Base-by-base conservation (phyloP, 163 green algal genomes). In the Coccomyxa subellipsoidea region DNA sequence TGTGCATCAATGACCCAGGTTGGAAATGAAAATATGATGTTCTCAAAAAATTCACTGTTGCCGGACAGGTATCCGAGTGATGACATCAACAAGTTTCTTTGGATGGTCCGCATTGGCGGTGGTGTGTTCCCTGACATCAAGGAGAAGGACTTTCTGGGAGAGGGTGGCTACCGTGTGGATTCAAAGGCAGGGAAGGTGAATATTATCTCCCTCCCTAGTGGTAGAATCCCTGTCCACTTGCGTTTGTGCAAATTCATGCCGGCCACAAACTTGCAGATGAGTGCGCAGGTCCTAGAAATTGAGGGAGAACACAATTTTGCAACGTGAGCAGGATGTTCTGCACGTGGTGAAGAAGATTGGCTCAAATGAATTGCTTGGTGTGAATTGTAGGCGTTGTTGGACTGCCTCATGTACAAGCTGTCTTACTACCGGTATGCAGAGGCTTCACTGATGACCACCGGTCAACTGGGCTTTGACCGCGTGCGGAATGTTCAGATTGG, bases 1-100 rank as follows among this genome's bases (percentile, higher is more conserved):
- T n/a, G n/a, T n/a, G n/a, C n/a, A n/a, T n/a, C n/a, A n/a, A n/a
- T n/a, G n/a, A n/a, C n/a, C n/a, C n/a, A n/a, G n/a, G n/a, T n/a
- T n/a, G n/a, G n/a, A n/a, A n/a, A n/a, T n/a, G n/a, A n/a, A n/a
- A n/a, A n/a, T n/a, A n/a, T n/a, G n/a, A n/a, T n/a, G n/a, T n/a
- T n/a, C n/a, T n/a, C n/a, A n/a, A n/a, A n/a, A n/a, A n/a, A n/a
- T n/a, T n/a, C n/a, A n/a, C n/a, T n/a, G n/a, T 39, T 72, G 38
- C 15, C 10, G 70, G 18, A 9, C 83, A 91, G 87, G 70, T 98
- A 98, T 87, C 91, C 93, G 31, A 93, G 84, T 4, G 96, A 99
- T 80, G 96, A 99, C 88, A 98, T 99, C 89, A 99, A 99, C 89
- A 99, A 99, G 90, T 99, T 98, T 87, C 88, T 98, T 75, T 98